These are phyloP conservation scores for Daldinia sp. DNA, from an alignment of 2,329 filamentous ascomycete species.

Conservation along the genomic window DNA sequence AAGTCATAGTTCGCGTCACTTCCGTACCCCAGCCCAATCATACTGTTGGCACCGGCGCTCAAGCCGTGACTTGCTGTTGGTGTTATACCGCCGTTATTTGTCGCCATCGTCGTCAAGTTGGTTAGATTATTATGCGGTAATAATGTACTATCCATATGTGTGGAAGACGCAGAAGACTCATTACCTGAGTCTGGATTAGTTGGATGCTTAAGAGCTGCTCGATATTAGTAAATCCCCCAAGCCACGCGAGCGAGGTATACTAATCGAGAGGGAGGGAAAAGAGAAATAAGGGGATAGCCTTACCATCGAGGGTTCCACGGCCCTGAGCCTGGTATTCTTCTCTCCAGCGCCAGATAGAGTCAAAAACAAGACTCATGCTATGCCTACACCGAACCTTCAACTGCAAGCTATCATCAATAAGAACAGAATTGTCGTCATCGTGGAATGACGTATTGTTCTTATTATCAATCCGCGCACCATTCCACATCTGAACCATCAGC, in stretches of 20 bases:
- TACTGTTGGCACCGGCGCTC: constrained; percentile 59
- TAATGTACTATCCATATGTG: constrained; percentile 72
- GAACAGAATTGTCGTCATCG: constrained; percentile 62
- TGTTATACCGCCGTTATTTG: constrained; percentile 65
- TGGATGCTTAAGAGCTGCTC: constrained; percentile 81
- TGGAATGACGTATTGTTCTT: constrained; percentile 61
- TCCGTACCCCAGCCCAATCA: constrained; percentile 68
- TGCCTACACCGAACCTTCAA: constrained; percentile 85
- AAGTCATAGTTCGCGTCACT: constrained; percentile 82
- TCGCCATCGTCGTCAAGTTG: constrained; percentile 60
- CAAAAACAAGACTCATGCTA: constrained; percentile 87
- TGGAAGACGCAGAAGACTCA: constrained; percentile 77
- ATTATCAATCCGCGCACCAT: constrained; percentile 70
- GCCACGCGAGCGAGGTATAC: constrained; percentile 45
- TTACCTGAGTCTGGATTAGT: constrained; percentile 85
- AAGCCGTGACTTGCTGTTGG: constrained; percentile 62
- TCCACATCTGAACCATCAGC: constrained; percentile 90
- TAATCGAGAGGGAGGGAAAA: constrained; percentile 41
- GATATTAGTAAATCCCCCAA: constrained; percentile 52
- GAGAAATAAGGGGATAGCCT: constrained; percentile 50
- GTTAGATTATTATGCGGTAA: constrained; percentile 63
- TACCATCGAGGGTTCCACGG: constrained; percentile 77
- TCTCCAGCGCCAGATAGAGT: constrained; percentile 88
- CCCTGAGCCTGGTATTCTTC: constrained; percentile 81
- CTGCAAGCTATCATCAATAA: constrained; percentile 78